phyloP scores from a whole-genome alignment of 2,329 filamentous ascomycete genomes.

The Bretziella fagacearum region DNA sequence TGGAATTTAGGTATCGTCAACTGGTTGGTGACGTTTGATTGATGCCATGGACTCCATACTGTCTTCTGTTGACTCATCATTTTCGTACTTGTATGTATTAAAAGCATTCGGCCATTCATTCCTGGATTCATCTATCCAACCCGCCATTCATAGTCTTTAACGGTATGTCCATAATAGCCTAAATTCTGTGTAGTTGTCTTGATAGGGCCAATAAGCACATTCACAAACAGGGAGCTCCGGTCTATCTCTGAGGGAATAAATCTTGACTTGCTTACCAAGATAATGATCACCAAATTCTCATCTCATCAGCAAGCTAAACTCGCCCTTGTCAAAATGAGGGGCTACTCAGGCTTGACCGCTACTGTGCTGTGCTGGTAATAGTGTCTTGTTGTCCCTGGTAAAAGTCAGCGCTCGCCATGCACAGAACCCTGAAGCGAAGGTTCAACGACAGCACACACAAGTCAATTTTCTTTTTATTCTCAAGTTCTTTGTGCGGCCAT shows the following conservation, averaged over 20 bases:
- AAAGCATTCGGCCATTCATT: too few species aligned
- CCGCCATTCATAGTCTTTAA: background rate
- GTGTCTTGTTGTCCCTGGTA: background rate
- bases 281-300: too few species aligned
- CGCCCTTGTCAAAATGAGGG: background rate
- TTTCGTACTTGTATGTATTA: too few species aligned
- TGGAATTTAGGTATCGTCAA: background rate
- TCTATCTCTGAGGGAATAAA: too few species aligned
- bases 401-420: background rate
- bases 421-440: constrained; percentile 1
- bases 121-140: background rate
- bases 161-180: background rate
- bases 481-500: background rate
- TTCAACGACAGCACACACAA: background rate
- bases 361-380: background rate
- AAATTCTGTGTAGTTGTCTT: background rate
- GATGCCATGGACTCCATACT: too few species aligned
- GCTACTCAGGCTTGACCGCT: constrained; percentile 2
- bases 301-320: background rate
- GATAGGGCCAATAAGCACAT: too few species aligned
- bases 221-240: too few species aligned
- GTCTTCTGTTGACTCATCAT: too few species aligned
- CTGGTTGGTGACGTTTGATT: constrained; percentile 1
- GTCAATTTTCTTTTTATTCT: background rate
- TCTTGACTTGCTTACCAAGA: too few species aligned